Evolutionary conservation across 805 yeast genomes (phyloP), one percentile per base, ranked within the genome.

Genomic region (Schwanniomyces occidentalis): DNA sequence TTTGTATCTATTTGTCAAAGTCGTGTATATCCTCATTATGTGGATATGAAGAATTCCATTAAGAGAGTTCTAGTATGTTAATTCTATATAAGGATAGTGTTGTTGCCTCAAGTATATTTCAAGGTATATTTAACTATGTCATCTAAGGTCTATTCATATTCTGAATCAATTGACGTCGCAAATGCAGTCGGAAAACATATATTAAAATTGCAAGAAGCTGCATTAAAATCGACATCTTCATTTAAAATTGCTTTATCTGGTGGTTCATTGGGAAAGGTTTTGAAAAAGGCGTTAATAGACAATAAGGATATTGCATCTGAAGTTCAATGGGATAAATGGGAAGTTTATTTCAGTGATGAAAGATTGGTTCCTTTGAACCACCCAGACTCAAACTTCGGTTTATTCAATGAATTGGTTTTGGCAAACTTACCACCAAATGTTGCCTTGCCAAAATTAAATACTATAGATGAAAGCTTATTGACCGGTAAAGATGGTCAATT

Each of bases 241-340:
- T 90, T 90, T 64, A 77, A 75, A 45, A 70, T 90, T 41, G 96
- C 96, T 8, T 74, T 90, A 30, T 82, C 93, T 39, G 98, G 98
- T 26, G 98, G 98, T 2, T 86, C 96, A 7, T 71, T 89, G 49
- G 87, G 90, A 18, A 81, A 83, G 48, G 87, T 81, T 2, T 69
- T 82, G 53, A 73, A 75, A 40, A 67, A 71, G 29, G 91, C 88
- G 3, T 70, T 89, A 43, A 73, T 88, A 36, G 78, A 76, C 42
- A 75, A 85, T 55, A 36, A 58, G 16, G 65, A 62, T 9, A 54
- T 73, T 26, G 62, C 69, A 1, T 37, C 58, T 2, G 49, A 69
- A 38, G 72, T 82, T 19, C 62, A 77, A 49, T 85, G 95, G 91
- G 58, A 64, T 23, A 71, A 78, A 47, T 85, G 95, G 95, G 78